These are phyloP conservation scores for Amphibolis antarctica DNA, from an alignment of 106 monocot species.

Conservation along the genomic window DNA sequence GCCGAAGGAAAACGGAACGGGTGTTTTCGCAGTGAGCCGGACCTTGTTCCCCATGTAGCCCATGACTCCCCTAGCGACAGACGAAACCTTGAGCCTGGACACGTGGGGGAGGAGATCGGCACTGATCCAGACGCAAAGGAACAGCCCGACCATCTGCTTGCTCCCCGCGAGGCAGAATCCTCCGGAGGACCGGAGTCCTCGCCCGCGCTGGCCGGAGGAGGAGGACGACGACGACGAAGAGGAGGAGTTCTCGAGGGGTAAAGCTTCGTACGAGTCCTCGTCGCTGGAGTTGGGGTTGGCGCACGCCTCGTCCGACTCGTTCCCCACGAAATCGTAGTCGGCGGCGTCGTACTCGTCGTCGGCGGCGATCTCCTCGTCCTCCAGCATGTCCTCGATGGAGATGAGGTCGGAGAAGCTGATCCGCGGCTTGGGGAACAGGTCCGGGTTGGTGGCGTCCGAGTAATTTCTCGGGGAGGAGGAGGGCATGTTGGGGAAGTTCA, in stretches of 20 bases:
- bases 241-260: not conserved
- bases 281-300: conserved; percentile 8
- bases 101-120: conserved; percentile 35
- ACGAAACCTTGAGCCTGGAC: conserved; percentile 44
- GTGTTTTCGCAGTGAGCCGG: not conserved
- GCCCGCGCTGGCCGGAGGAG: no score
- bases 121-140: conserved; percentile 77
- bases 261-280: conserved; percentile 17
- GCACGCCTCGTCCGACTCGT: conserved; percentile 2
- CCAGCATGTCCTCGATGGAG: conserved; percentile 20
- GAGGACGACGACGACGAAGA: no score
- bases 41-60: conserved; percentile 98
- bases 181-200: not conserved
- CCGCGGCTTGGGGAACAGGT: conserved; percentile 12
- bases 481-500: conserved; percentile 15
- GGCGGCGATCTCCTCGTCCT: not conserved
- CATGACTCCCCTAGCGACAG: conserved; percentile 79
- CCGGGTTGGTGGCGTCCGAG: not conserved
- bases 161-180: conserved; percentile 49
- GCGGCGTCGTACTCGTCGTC: not conserved
- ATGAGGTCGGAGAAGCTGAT: conserved; percentile 67
- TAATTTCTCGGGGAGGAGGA: not conserved
- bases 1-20: not conserved
- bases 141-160: conserved; percentile 91
- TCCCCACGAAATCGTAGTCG: not conserved